These are phyloP conservation scores for Maudiozyma turicensis DNA, from an alignment of 805 yeast genomes.

Conservation along the genomic window DNA sequence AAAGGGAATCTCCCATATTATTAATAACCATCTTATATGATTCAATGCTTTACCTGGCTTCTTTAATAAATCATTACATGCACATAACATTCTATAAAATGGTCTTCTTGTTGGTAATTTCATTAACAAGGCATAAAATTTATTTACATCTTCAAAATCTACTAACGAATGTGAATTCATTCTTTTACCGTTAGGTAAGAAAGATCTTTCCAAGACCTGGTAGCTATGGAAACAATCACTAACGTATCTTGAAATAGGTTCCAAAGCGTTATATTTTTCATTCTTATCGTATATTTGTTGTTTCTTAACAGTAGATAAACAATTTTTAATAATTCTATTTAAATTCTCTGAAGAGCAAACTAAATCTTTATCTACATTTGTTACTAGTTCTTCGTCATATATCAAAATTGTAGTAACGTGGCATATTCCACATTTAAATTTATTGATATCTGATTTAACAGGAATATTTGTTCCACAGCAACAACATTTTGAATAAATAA, in stretches of 20 bases:
- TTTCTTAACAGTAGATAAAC: background rate
- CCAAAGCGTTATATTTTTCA: conserved; percentile 28
- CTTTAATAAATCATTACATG: conserved; percentile 43
- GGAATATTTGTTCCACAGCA: conserved; percentile 40
- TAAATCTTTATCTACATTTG: background rate
- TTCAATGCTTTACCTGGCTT: conserved; percentile 29
- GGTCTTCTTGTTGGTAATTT: conserved; percentile 55
- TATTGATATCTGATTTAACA: conserved; percentile 29
- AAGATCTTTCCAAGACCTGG: conserved; percentile 45
- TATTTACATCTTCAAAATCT: conserved; percentile 37
- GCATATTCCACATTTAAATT: conserved; percentile 56
- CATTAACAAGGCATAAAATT: conserved; percentile 38
- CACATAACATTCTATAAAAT: conserved; percentile 41
- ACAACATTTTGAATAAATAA: conserved; percentile 24
- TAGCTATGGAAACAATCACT: conserved; percentile 39
- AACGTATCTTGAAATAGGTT: conserved; percentile 43
- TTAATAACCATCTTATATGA: conserved; percentile 49
- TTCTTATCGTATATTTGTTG: conserved; percentile 1
- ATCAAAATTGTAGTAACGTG: conserved; percentile 34
- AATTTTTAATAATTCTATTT: conserved; percentile 4
- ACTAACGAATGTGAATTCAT: conserved; percentile 26
- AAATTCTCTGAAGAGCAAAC: conserved; percentile 4
- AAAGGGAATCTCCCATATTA: conserved; percentile 61
- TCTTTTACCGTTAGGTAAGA: conserved; percentile 25
- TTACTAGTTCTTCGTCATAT: background rate